Conservation (phyloP, 371 early-diverging fungal species). For the Rhizopus delemar region DNA sequence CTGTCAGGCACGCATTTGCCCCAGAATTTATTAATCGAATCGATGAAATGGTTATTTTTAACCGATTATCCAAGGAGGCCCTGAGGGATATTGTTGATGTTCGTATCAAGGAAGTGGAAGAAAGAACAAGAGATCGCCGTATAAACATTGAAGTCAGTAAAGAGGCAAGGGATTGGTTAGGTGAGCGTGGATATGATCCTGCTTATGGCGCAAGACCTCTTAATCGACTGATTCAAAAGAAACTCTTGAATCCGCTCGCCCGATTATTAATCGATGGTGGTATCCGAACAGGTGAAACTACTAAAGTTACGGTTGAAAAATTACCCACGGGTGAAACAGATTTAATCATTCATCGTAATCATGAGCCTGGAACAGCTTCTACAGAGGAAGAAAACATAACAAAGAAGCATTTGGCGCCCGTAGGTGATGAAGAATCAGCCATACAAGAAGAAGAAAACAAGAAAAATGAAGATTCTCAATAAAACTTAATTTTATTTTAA, state of each 20-base stretch:
- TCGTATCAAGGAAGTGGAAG: slow-evolving; percentile 73
- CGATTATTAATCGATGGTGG: slow-evolving; percentile 78
- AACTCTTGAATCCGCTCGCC: slow-evolving; percentile 79
- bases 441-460: slow-evolving; percentile 23
- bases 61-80: slow-evolving; percentile 59
- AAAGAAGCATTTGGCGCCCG: slow-evolving; percentile 40
- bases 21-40: slow-evolving; percentile 93
- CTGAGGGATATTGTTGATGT: slow-evolving; percentile 80
- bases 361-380: slow-evolving; percentile 30
- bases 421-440: slow-evolving; percentile 44
- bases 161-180: slow-evolving; percentile 74
- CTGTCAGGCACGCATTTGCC: slow-evolving; percentile 78
- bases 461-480: slow-evolving; percentile 2
- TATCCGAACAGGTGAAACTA: slow-evolving; percentile 67
- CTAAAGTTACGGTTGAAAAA: slow-evolving; percentile 40
- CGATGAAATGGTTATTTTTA: slow-evolving; percentile 80
- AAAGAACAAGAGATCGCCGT: slow-evolving; percentile 74
- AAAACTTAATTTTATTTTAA: slow-evolving; percentile 7
- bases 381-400: slow-evolving; percentile 28
- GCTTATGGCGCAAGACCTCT: slow-evolving; percentile 85
- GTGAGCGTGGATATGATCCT: slow-evolving; percentile 81
- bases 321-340: slow-evolving; percentile 37
- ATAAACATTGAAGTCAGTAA: slow-evolving; percentile 72
- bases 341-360: slow-evolving; percentile 41
- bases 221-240: slow-evolving; percentile 83